Percentiles rank a stretch among this genome's conserved stretches.
Evolutionary conservation across 2,329 filamentous ascomycete genomes (phyloP).

Genomic region (Aspergillus tanneri): DNA sequence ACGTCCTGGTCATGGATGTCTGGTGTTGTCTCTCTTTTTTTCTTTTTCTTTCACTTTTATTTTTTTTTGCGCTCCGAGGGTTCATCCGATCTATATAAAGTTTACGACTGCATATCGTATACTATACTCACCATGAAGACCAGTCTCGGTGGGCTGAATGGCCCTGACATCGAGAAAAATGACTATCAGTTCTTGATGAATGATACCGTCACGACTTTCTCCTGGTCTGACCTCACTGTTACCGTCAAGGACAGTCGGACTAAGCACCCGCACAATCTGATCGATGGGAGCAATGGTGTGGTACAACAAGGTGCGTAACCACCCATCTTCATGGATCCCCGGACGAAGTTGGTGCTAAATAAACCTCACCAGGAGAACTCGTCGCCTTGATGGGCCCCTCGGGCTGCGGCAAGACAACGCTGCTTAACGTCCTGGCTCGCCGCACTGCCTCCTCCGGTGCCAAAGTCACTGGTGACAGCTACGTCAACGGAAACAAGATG

Average conservation of each 20-base stretch:
- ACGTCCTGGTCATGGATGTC: not conserved
- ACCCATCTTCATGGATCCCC: not conserved
- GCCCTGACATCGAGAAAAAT: slow-evolving; percentile 32
- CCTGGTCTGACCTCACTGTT: slow-evolving; percentile 67
- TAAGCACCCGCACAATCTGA: slow-evolving; percentile 61
- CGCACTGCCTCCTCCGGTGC: slow-evolving; percentile 56
- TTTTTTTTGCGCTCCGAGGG: not conserved
- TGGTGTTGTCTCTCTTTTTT: not conserved
- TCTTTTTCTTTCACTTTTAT: not conserved
- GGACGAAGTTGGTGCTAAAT: too few relatives aligned
- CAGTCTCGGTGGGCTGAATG: not conserved
- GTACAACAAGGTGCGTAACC: slow-evolving; percentile 57
- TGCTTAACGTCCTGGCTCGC: slow-evolving; percentile 75
- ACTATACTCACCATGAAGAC: not conserved
- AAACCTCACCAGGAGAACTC: slow-evolving; percentile 57
- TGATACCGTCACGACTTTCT: slow-evolving; percentile 61
- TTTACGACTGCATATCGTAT: not conserved
- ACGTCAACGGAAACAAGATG: slow-evolving; percentile 62
- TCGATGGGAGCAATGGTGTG: slow-evolving; percentile 62
- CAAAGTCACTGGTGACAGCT: slow-evolving; percentile 53
- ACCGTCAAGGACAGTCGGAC: slow-evolving; percentile 70
- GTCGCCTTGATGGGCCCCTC: slow-evolving; percentile 79
- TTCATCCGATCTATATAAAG: too few relatives aligned
- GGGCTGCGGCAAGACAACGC: slow-evolving; percentile 75
- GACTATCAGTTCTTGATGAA: slow-evolving; percentile 49